Conservation (phyloP, 345 rosid genomes). For the Mercurialis annua region DNA sequence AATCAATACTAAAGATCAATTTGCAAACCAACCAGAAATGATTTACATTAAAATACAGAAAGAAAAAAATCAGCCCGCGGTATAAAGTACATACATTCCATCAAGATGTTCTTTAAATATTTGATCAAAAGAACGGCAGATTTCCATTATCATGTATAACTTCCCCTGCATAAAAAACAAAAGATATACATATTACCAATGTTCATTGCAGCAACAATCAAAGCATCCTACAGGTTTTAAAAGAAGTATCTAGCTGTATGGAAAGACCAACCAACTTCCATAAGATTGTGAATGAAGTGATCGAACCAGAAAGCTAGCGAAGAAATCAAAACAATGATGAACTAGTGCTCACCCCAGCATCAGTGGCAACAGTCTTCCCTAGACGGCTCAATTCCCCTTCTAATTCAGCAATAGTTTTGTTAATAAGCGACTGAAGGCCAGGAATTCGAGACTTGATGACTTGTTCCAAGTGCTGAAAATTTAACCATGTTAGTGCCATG, state of each 20-base stretch:
- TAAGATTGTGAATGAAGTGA: neutral
- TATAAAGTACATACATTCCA: slow-evolving; percentile 50
- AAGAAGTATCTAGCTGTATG: neutral
- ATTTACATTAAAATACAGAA: neutral
- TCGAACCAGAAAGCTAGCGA: neutral
- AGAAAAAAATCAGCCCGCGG: neutral
- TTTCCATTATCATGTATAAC: slow-evolving; percentile 88
- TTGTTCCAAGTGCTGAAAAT: slow-evolving; percentile 87
- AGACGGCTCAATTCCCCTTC: slow-evolving; percentile 84
- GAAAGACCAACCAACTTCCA: slow-evolving; percentile 6
- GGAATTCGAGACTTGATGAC: slow-evolving; percentile 96
- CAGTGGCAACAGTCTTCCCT: slow-evolving; percentile 88
- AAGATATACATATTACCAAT: neutral
- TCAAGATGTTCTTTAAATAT: slow-evolving; percentile 92
- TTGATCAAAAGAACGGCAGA: slow-evolving; percentile 90
- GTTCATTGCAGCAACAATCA: neutral
- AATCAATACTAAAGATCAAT: slow-evolving; percentile 7
- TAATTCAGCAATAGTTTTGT: slow-evolving; percentile 72
- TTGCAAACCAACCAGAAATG: slow-evolving; percentile 1
- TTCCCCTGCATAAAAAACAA: slow-evolving; percentile 67
- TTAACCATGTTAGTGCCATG: slow-evolving; percentile 20
- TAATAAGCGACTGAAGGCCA: slow-evolving; percentile 84
- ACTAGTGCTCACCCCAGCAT: slow-evolving; percentile 72
- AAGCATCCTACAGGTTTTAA: neutral
- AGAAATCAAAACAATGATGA: slow-evolving; percentile 10